These are phyloP conservation scores for Trichophyton schoenleinii DNA, from an alignment of 2,329 filamentous ascomycete species.

Conservation along the genomic window DNA sequence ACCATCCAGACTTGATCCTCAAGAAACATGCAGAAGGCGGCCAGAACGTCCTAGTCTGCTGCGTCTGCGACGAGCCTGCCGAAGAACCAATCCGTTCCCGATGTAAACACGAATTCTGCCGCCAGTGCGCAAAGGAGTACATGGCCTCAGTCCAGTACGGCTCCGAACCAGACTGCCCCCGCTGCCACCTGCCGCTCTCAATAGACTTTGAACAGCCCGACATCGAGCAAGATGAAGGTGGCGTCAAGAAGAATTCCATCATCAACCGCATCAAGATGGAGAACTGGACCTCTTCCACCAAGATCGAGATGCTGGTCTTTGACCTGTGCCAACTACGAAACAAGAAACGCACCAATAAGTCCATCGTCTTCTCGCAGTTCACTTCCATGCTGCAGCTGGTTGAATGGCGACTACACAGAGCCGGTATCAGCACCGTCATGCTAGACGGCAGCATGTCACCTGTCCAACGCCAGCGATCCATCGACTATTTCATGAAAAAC, in stretches of 20 bases:
- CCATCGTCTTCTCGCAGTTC: constrained; percentile 95
- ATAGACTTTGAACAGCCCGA: constrained; percentile 94
- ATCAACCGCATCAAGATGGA: constrained; percentile 99
- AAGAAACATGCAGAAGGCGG: constrained; percentile 78
- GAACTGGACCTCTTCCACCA: constrained; percentile 95
- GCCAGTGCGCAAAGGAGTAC: constrained; percentile 66
- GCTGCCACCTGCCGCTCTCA: constrained; percentile 75
- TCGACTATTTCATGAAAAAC: constrained; percentile 94
- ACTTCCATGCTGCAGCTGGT: constrained; percentile 95
- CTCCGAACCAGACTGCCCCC: constrained; percentile 56
- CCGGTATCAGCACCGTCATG: constrained; percentile 98
- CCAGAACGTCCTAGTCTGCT: constrained; percentile 81
- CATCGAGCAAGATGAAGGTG: constrained; percentile 76
- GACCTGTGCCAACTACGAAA: constrained; percentile 85
- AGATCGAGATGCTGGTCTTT: constrained; percentile 92
- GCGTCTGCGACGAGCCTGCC: constrained; percentile 90
- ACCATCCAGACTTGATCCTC: constrained; percentile 86
- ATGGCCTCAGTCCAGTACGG: constrained; percentile 59
- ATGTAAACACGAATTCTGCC: constrained; percentile 88
- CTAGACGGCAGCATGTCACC: constrained; percentile 96
- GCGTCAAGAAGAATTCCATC: constrained; percentile 89
- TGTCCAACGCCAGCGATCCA: constrained; percentile 80
- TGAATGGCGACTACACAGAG: constrained; percentile 88
- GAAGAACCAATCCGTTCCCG: constrained; percentile 87
- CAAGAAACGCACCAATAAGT: constrained; percentile 87